phyloP scores from a whole-genome alignment of 1,139 yeast species.

The Magnusiomyces ingens region DNA sequence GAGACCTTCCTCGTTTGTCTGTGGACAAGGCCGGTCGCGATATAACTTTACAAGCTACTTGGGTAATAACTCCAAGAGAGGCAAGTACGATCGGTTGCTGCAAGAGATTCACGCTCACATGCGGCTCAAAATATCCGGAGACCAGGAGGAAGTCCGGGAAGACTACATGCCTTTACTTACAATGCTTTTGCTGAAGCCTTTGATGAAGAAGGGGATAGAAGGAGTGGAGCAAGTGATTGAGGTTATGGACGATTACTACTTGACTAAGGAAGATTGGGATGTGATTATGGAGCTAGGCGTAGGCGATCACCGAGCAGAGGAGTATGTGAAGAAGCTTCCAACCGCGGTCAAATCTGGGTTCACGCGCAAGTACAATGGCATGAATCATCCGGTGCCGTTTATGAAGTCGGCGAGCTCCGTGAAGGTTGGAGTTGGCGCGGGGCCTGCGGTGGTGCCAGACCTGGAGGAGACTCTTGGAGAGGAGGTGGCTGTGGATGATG shows the following conservation, averaged over 20 bases:
- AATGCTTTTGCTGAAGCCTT: slow-evolving; percentile 49
- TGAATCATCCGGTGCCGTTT: slow-evolving; percentile 79
- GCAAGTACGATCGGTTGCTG: slow-evolving; percentile 68
- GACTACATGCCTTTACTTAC: slow-evolving; percentile 67
- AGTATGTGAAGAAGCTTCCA: slow-evolving; percentile 64
- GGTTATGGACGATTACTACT: slow-evolving; percentile 72
- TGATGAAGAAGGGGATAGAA: slow-evolving; percentile 46
- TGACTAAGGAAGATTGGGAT: slow-evolving; percentile 92
- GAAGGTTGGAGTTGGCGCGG: slow-evolving; percentile 37
- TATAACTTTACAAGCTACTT: slow-evolving; percentile 80
- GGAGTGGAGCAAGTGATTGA: slow-evolving; percentile 62
- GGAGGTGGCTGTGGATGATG: slow-evolving; percentile 46
- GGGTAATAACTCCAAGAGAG: slow-evolving; percentile 83
- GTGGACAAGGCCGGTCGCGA: slow-evolving; percentile 65
- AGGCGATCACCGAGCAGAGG: slow-evolving; percentile 42
- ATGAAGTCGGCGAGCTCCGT: slow-evolving; percentile 53
- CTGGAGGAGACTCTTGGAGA: slow-evolving; percentile 50
- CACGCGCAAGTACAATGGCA: slow-evolving; percentile 72
- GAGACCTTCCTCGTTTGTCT: slow-evolving; percentile 66
- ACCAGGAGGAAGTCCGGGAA: slow-evolving; percentile 65
- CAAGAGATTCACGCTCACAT: slow-evolving; percentile 90
- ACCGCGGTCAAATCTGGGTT: slow-evolving; percentile 75
- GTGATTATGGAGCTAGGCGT: slow-evolving; percentile 73
- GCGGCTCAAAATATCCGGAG: slow-evolving; percentile 69
- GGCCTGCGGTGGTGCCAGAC: slow-evolving; percentile 41